phyloP scores from a whole-genome alignment of 1,139 yeast species.

The Blastobotrys illinoisensis region DNA sequence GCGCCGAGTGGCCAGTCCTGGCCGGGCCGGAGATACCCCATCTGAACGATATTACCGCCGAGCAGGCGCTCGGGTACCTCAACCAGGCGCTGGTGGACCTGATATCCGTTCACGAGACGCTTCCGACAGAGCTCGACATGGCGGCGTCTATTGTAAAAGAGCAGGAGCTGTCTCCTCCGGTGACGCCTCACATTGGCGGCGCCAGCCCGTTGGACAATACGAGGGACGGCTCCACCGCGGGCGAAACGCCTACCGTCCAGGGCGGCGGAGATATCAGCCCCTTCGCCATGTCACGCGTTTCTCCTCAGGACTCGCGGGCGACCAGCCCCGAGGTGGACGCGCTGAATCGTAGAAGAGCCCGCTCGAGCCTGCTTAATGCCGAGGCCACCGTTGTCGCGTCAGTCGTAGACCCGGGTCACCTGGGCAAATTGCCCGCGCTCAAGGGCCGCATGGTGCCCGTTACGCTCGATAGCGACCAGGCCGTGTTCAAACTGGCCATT shows the following conservation, averaged over 20 bases:
- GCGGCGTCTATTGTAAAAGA: slow-evolving; percentile 10
- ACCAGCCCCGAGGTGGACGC: not conserved
- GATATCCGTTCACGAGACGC: slow-evolving; percentile 16
- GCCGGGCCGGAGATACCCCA: slow-evolving; percentile 14
- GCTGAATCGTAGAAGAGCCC: slow-evolving; percentile 10
- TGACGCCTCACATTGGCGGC: not conserved
- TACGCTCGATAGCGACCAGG: not conserved
- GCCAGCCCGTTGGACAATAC: not conserved
- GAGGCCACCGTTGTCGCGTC: slow-evolving; percentile 19
- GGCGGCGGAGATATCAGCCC: not conserved
- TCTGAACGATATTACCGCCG: slow-evolving; percentile 16
- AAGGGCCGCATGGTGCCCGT: slow-evolving; percentile 4
- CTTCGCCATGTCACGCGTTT: not conserved
- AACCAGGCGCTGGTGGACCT: slow-evolving; percentile 20
- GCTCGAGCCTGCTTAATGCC: slow-evolving; percentile 13
- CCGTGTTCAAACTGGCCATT: slow-evolving; percentile 13
- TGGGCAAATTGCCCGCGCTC: slow-evolving; percentile 1
- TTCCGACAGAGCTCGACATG: slow-evolving; percentile 12
- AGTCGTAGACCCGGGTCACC: slow-evolving; percentile 5
- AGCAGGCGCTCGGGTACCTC: slow-evolving; percentile 22
- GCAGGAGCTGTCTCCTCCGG: not conserved
- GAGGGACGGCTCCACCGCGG: not conserved
- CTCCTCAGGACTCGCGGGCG: not conserved
- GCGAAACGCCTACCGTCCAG: too few relatives aligned
- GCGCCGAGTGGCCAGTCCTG: not conserved